A percentile compares a stretch with the other conserved stretches of the same genome.
These are phyloP conservation scores for Verticillium nonalfalfae DNA, from an alignment of 2,329 filamentous ascomycete genomes.

Conservation along the genomic window DNA sequence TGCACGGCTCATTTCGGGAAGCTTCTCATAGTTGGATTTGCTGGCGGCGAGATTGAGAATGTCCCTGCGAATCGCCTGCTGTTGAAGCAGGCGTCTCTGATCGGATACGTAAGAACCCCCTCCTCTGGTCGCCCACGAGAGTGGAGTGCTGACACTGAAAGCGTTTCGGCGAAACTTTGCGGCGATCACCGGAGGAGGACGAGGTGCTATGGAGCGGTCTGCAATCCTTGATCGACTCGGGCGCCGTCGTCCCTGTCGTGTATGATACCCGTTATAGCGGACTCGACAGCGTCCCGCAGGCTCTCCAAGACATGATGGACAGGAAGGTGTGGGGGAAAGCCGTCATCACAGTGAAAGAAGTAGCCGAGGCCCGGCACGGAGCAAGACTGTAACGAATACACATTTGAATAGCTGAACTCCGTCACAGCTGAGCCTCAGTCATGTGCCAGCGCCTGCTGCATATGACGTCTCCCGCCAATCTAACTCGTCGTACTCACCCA, in stretches of 20 bases:
- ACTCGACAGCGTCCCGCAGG: slow-evolving; percentile 39
- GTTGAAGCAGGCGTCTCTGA: slow-evolving; percentile 43
- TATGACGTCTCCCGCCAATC: not conserved
- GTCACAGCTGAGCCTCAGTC: not conserved
- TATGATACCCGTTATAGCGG: slow-evolving; percentile 41
- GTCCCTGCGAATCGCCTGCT: slow-evolving; percentile 50
- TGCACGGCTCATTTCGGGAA: slow-evolving; percentile 47
- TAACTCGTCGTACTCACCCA: not conserved
- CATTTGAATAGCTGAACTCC: not conserved
- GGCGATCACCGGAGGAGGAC: slow-evolving; percentile 39
- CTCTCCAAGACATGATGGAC: slow-evolving; percentile 42
- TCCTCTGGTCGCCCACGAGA: not conserved
- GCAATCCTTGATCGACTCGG: slow-evolving; percentile 36
- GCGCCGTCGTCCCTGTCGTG: slow-evolving; percentile 42
- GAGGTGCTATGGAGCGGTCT: slow-evolving; percentile 44
- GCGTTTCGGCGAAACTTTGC: slow-evolving; percentile 50
- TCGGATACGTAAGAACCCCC: slow-evolving; percentile 39
- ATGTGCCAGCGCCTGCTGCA: not conserved
- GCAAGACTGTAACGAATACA: not conserved
- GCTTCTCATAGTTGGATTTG: slow-evolving; percentile 51
- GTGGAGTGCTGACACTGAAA: slow-evolving; percentile 11
- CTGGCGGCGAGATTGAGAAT: slow-evolving; percentile 67
- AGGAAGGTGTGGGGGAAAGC: slow-evolving; percentile 51
- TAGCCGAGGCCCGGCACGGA: not conserved
- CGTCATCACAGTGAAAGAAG: slow-evolving; percentile 27